Evolutionary conservation across 495 filamentous ascomycete species (phyloP).

Genomic region (Hypoxylon lenormandii): DNA sequence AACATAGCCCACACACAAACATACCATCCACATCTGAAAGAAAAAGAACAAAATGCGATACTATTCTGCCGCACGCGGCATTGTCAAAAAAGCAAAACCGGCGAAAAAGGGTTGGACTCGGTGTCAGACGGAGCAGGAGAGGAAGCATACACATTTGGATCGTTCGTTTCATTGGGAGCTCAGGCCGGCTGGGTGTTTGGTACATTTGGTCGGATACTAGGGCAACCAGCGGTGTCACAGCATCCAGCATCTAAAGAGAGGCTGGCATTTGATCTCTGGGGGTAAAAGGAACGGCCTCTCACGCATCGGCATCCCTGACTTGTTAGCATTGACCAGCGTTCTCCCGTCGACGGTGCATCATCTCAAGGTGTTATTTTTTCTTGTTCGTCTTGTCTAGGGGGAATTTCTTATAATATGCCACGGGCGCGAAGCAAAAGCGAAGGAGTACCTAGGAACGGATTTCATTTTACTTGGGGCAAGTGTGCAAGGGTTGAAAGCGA

Average conservation of each 20-base stretch:
- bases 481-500: constrained; percentile 18
- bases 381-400: constrained; percentile 29
- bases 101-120: constrained; percentile 30
- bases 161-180: constrained; percentile 43
- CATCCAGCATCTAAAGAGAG: constrained; percentile 44
- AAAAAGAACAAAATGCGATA: constrained; percentile 40
- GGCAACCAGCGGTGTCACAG: constrained; percentile 40
- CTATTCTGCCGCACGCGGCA: constrained; percentile 34
- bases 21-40: constrained; percentile 18
- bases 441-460: constrained; percentile 40
- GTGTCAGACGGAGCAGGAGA: constrained; percentile 25
- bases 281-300: constrained; percentile 29
- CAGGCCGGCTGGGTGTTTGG: constrained; percentile 43
- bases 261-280: constrained; percentile 38
- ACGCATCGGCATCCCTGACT: constrained; percentile 43
- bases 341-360: constrained; percentile 43
- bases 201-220: constrained; percentile 45
- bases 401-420: constrained; percentile 23
- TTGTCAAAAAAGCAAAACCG: constrained; percentile 27
- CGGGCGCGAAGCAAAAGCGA: constrained; percentile 41
- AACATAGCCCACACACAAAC: constrained; percentile 19
- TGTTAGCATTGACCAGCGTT: constrained; percentile 49
- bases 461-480: constrained; percentile 22
- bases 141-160: constrained; percentile 44
- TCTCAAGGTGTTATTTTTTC: constrained; percentile 22